Percentiles rank a stretch among this genome's conserved stretches.
These are phyloP conservation scores for Amniculicola lignicola DNA, from an alignment of 495 filamentous ascomycete species.

Conservation along the genomic window DNA sequence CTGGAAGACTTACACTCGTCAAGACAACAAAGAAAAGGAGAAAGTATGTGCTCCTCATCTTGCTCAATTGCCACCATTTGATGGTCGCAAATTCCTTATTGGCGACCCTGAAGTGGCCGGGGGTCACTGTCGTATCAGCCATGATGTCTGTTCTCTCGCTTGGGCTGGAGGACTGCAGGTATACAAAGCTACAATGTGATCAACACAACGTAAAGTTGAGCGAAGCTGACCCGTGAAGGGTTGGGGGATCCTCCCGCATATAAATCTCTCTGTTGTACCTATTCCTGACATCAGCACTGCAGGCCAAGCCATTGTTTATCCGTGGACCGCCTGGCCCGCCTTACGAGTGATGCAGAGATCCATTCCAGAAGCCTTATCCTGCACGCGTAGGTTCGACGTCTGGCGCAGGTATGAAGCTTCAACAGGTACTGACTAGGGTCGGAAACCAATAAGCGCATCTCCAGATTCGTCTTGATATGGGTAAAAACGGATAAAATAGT, in stretches of 20 bases:
- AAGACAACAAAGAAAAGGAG: slow-evolving; percentile 30
- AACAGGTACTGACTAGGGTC: neutral
- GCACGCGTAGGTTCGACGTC: slow-evolving; percentile 3
- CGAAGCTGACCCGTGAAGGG: neutral
- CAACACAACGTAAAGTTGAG: slow-evolving; percentile 11
- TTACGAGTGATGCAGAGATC: slow-evolving; percentile 12
- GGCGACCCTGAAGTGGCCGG: slow-evolving; percentile 33
- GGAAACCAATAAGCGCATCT: slow-evolving; percentile 8
- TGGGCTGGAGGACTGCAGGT: neutral
- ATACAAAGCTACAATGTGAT: neutral
- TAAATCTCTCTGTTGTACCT: slow-evolving; percentile 10
- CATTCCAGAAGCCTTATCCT: slow-evolving; percentile 19
- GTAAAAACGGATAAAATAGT: slow-evolving; percentile 20
- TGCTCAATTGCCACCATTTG: slow-evolving; percentile 14
- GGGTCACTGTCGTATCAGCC: slow-evolving; percentile 9
- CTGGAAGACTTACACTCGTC: slow-evolving; percentile 11
- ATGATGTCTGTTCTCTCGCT: slow-evolving; percentile 2
- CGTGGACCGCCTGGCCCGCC: slow-evolving; percentile 19
- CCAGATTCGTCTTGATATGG: slow-evolving; percentile 7
- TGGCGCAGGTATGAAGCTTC: slow-evolving; percentile 12
- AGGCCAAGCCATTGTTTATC: slow-evolving; percentile 21
- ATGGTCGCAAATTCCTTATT: slow-evolving; percentile 31
- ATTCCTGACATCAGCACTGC: neutral
- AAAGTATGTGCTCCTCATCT: slow-evolving; percentile 25
- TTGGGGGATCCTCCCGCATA: slow-evolving; percentile 1